These are phyloP conservation scores for Trebouxia gelatinosa DNA, from an alignment of 163 green algal species.

Conservation along the genomic window DNA sequence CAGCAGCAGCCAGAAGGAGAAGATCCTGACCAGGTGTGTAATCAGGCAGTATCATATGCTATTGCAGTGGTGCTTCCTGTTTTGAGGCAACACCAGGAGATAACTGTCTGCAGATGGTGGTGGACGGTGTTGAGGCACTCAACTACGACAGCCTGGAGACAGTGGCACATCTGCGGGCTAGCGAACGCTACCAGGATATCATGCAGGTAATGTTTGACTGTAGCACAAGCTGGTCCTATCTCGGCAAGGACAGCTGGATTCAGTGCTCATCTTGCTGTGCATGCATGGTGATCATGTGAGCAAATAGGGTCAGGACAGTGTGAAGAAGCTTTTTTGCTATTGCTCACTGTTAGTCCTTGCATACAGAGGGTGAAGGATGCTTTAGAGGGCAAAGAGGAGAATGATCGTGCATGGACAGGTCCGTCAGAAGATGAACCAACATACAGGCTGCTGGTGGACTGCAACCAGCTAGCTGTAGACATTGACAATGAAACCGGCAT, in stretches of 20 bases:
- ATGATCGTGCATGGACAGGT: conserved; percentile 48
- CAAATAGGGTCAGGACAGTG: no score
- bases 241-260: no score
- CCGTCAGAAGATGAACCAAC: conserved; percentile 72
- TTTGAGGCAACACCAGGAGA: no score
- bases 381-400: conserved; percentile 14
- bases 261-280: no score
- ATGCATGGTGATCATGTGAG: no score
- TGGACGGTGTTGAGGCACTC: conserved; percentile 71
- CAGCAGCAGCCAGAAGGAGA: conserved; percentile 49
- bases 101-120: conserved; percentile 12
- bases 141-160: conserved; percentile 82
- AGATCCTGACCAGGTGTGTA: conserved; percentile 41
- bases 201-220: no score
- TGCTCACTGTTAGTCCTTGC: no score
- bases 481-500: conserved; percentile 93
- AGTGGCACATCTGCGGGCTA: conserved; percentile 75
- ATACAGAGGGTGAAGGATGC: conserved; percentile 26
- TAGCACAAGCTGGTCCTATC: no score
- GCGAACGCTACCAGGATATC: conserved; percentile 71
- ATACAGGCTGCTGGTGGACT: conserved; percentile 92
- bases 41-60: not conserved
- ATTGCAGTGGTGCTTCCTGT: not conserved
- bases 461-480: conserved; percentile 93
- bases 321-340: no score